Evolutionary conservation across 768 basidiomycete species (phyloP), one percentile per base, ranked within the genome.

Genomic region (Cystofilobasidium capitatum): DNA sequence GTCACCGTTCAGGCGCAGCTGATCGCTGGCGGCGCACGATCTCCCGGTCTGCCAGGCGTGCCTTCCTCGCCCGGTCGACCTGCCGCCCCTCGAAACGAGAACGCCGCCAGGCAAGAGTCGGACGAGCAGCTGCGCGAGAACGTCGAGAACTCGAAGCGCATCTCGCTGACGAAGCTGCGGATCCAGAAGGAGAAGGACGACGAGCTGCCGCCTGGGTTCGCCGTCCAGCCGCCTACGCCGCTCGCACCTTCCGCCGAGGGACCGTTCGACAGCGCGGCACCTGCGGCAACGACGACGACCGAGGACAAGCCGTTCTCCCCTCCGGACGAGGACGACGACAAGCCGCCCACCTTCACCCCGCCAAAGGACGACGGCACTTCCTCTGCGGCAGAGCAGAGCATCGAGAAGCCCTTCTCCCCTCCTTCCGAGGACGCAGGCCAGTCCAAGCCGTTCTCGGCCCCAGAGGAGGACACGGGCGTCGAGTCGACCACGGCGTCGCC

Each of bases 131-230:
- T 47, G 42, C n/a, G 26, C 26, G 37, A 36, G 60, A 59, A 29
- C n/a, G 58, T 58, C n/a, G 44, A 29, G 65, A 35, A 31, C 29
- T 49, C 35, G 13, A 60, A 60, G 35, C 65, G 42, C 45, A 44
- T 33, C 7, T 39, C 64, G 13, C 55, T 54, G 24, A n/a, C 51
- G 29, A 63, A 58, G 42, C 39, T 44, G 8, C 20, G 66, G 22
- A 45, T 37, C 29, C 60, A 54, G 12, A 68, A 68, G 61, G 29
- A 40, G n/a, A 31, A 42, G 17, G 39, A 62, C 36, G 59, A 40
- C 39, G 66, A 68, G 36, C 37, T 68, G 35, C 66, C 66, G 17
- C 49, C 47, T 2, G 66, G 66, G 0, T 62, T 68, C 36, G 39
- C 29, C 7, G 29, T 62, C 16, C 58, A 57, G 63, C 63, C 63